These are phyloP conservation scores for Fusarium armeniacum DNA, from an alignment of 2,329 filamentous ascomycete genomes.

Conservation along the genomic window DNA sequence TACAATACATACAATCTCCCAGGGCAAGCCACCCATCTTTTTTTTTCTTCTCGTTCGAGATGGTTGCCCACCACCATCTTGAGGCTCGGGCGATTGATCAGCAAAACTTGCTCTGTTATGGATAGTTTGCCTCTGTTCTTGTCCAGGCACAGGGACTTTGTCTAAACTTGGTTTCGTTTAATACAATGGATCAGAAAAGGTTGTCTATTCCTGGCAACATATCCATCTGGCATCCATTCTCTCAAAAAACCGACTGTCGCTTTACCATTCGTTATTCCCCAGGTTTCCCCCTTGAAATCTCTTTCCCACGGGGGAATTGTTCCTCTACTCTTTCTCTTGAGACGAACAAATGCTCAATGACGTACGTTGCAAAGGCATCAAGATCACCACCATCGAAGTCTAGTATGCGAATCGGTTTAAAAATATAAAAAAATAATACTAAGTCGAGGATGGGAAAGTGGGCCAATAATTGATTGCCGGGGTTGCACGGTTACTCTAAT, in stretches of 20 bases:
- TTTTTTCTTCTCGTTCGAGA: slow-evolving; percentile 1
- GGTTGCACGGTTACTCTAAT: slow-evolving; percentile 30
- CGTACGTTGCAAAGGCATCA: slow-evolving; percentile 37
- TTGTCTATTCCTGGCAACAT: slow-evolving; percentile 14
- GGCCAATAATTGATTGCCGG: slow-evolving; percentile 9
- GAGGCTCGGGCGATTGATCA: slow-evolving; percentile 42
- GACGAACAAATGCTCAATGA: slow-evolving; percentile 35
- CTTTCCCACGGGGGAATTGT: slow-evolving; percentile 10
- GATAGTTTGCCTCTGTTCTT: slow-evolving; percentile 39
- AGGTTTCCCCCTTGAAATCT: slow-evolving; percentile 1
- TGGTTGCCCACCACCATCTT: slow-evolving; percentile 36
- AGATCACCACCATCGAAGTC: slow-evolving; percentile 30
- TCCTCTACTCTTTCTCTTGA: slow-evolving; percentile 1
- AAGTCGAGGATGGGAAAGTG: slow-evolving; percentile 30
- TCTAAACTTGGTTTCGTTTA: slow-evolving; percentile 5
- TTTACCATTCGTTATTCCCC: background rate
- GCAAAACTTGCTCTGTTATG: slow-evolving; percentile 39
- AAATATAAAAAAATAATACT: background rate
- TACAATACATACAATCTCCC: slow-evolving; percentile 4
- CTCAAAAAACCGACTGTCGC: background rate
- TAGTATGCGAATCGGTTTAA: slow-evolving; percentile 40
- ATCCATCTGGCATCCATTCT: background rate
- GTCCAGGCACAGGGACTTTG: slow-evolving; percentile 39
- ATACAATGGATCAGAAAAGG: background rate
- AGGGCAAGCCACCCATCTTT: slow-evolving; percentile 21